Evolutionary conservation across 306 rosid genomes (phyloP).

Genomic region (Comarum palustre): DNA sequence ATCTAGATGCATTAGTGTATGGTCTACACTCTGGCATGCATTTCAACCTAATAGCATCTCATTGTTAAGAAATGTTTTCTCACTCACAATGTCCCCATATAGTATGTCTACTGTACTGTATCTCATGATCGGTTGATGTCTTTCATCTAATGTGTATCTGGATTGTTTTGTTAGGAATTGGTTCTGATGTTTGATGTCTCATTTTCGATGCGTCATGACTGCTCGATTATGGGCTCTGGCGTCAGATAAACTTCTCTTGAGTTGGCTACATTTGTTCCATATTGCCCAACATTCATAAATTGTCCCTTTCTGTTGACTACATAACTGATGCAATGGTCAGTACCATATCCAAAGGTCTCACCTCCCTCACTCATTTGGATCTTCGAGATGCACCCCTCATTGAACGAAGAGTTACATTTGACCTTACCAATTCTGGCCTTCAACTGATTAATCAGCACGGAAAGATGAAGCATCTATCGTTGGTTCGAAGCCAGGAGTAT

Average conservation of each 20-base stretch:
- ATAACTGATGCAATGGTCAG: conserved; percentile 82
- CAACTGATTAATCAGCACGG: conserved; percentile 83
- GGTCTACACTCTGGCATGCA: not conserved
- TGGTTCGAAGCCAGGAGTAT: conserved; percentile 82
- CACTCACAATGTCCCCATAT: not conserved
- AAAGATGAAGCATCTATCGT: conserved; percentile 72
- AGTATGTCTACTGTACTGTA: not conserved
- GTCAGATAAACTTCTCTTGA: conserved; percentile 74
- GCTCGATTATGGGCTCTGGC: conserved; percentile 80
- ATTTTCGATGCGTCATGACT: conserved; percentile 59
- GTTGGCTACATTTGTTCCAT: conserved; percentile 71
- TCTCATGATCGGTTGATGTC: conserved; percentile 14
- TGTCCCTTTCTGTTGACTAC: conserved; percentile 80
- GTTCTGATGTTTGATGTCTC: conserved; percentile 88
- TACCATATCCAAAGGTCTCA: conserved; percentile 63
- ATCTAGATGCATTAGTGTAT: not conserved
- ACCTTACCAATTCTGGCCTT: conserved; percentile 83
- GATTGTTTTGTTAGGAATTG: conserved; percentile 51
- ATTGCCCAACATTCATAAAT: conserved; percentile 71
- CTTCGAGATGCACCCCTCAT: conserved; percentile 84
- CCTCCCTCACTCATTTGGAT: conserved; percentile 71
- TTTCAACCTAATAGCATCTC: not conserved
- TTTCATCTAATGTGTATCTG: conserved; percentile 30
- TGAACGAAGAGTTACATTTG: conserved; percentile 71
- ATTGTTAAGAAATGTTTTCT: not conserved